These are phyloP conservation scores for Fusarium phyllophilum DNA, from an alignment of 2,329 filamentous ascomycete species.

Conservation along the genomic window DNA sequence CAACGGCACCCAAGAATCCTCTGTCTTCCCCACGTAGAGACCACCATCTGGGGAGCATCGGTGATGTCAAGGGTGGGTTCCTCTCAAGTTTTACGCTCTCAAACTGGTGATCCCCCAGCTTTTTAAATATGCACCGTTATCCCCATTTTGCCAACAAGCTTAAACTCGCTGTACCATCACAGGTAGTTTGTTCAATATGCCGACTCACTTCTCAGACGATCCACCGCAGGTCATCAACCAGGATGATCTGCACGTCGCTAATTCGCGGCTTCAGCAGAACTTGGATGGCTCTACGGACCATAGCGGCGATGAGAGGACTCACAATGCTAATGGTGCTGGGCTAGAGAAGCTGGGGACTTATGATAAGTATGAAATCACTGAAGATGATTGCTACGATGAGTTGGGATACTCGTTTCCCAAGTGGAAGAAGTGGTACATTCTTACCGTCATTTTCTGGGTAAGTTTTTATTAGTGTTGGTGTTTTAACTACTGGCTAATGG, in stretches of 20 bases:
- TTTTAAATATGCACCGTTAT: conserved; percentile 28
- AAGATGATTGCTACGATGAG: conserved; percentile 71
- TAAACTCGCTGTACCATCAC: background rate
- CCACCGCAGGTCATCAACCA: conserved; percentile 52
- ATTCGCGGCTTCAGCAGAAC: conserved; percentile 45
- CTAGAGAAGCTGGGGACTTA: conserved; percentile 52
- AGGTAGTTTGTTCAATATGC: conserved; percentile 33
- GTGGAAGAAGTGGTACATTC: conserved; percentile 77
- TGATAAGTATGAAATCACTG: conserved; percentile 59
- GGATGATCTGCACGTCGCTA: conserved; percentile 49
- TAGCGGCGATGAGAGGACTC: conserved; percentile 21
- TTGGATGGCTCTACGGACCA: conserved; percentile 43
- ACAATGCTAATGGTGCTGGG: conserved; percentile 48
- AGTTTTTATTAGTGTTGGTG: no score
- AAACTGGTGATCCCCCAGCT: background rate
- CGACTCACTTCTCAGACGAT: conserved; percentile 50
- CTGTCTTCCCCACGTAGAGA: background rate
- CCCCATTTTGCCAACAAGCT: background rate
- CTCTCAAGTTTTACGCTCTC: background rate
- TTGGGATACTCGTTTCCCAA: conserved; percentile 70
- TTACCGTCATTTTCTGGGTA: conserved; percentile 73
- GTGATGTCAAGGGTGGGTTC: conserved; percentile 39
- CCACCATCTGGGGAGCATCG: conserved; percentile 5
- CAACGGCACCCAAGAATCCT: conserved; percentile 11
- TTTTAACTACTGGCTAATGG: accelerated